Base-by-base conservation (phyloP, 2,329 filamentous ascomycete genomes). In the Colletotrichum falcatum region DNA sequence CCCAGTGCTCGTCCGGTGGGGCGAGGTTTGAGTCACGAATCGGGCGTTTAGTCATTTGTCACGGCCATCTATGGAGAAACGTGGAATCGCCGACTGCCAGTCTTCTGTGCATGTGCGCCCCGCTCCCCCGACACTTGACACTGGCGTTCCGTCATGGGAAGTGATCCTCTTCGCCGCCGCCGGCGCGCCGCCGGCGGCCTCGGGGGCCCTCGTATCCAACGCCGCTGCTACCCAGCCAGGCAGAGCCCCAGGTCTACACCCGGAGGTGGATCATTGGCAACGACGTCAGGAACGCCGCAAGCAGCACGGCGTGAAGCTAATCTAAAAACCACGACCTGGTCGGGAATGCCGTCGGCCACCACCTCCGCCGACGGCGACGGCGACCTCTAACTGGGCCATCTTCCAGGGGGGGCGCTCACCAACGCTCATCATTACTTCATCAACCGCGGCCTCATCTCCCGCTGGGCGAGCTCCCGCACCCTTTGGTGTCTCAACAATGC, bases 381-480 rank as follows among this genome's bases (percentile, higher is more conserved):
- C 33, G 11, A 14, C 37, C 37, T 39, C 37, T 12, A 14, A 16
- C 37, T 16, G 85, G 84, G 82, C 87, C 14, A 83, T 87, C 66
- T 82, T 83, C 71, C 79, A 83, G 3, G 80, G 82, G 37, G 11
- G 37, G 37, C n/a, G n/a, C n/a, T n/a, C n/a, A n/a, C n/a, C n/a
- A n/a, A n/a, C n/a, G n/a, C n/a, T n/a, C n/a, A n/a, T n/a, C n/a
- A n/a, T n/a, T n/a, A 87, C 76, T 85, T 87, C 61, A 83, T 87
- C 68, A 39, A 39, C 37, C 37, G 37, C 37, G 11, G 37, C 37
- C 37, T 81, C n/a, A n/a, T n/a, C n/a, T n/a, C n/a, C n/a, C n/a
- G n/a, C n/a, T n/a, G n/a, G n/a, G n/a, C n/a, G n/a, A n/a, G n/a
- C n/a, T n/a, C n/a, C n/a, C n/a, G n/a, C n/a, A n/a, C n/a, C n/a